phyloP scores from a whole-genome alignment of 441 rosid species.

The Dalechampia spathulata region DNA sequence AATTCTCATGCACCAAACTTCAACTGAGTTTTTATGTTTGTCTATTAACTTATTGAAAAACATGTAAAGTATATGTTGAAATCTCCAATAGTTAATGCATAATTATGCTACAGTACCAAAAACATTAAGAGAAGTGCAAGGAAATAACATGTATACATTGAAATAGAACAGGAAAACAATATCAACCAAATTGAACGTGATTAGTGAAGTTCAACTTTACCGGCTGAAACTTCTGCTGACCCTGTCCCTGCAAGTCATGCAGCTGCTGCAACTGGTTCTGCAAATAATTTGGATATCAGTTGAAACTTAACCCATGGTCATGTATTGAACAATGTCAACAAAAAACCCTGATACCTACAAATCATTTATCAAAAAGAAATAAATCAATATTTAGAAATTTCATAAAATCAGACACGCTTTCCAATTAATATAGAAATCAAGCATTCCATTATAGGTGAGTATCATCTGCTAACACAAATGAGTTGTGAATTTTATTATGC shows the following conservation, averaged over 20 bases:
- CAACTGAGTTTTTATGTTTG: not conserved
- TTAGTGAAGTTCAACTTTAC: conserved; percentile 27
- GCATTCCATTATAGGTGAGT: not conserved
- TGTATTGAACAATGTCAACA: not conserved
- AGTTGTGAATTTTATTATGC: not conserved
- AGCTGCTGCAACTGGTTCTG: conserved; percentile 59
- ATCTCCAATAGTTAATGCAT: not conserved
- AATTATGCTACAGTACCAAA: no score
- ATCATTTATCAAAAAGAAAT: not conserved
- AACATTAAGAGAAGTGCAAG: no score
- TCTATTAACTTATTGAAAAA: not conserved
- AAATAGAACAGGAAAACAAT: not conserved
- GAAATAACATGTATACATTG: not conserved
- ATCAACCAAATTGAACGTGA: not conserved
- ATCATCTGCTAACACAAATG: not conserved
- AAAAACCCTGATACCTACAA: not conserved
- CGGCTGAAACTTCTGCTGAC: conserved; percentile 72
- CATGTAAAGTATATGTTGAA: no score
- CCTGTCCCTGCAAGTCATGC: conserved; percentile 70
- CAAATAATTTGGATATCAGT: conserved; percentile 4
- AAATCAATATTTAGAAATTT: not conserved
- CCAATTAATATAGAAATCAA: not conserved
- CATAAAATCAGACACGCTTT: not conserved
- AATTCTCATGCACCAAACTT: no score
- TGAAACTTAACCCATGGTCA: not conserved